phyloP scores from a whole-genome alignment of 2,329 filamentous ascomycete genomes.

The Penicillium freii region DNA sequence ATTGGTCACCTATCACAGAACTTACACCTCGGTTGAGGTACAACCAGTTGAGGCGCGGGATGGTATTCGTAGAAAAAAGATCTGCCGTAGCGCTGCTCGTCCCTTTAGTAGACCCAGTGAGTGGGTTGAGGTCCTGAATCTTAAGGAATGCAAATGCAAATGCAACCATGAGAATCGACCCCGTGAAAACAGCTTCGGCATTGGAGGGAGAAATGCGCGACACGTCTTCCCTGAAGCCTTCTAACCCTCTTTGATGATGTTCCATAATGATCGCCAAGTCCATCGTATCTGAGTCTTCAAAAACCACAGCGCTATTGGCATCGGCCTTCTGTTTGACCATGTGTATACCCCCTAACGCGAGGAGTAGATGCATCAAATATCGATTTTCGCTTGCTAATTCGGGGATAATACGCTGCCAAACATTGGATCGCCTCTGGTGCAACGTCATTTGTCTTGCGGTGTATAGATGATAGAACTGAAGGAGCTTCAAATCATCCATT shows the following conservation, averaged over 20 bases:
- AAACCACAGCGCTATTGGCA: background rate
- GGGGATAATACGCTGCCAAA: background rate
- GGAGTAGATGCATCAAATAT: background rate
- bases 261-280: background rate
- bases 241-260: background rate
- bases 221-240: background rate
- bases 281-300: background rate
- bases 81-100: background rate
- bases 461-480: background rate
- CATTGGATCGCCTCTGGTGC: background rate
- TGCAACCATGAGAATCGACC: background rate
- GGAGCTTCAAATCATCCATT: background rate
- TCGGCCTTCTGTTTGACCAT: background rate
- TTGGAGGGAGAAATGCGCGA: background rate
- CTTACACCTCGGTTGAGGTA: background rate
- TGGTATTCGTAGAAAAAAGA: background rate
- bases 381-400: background rate
- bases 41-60: background rate
- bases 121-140: background rate
- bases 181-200: background rate
- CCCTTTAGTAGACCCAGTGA: background rate
- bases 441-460: background rate
- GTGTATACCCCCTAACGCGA: background rate
- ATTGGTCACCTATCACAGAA: background rate
- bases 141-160: background rate